Evolutionary conservation across 192 early-diverging fungal genomes (phyloP), one percentile per base, ranked within the genome.

Genomic region (Gonapodya prolifera): DNA sequence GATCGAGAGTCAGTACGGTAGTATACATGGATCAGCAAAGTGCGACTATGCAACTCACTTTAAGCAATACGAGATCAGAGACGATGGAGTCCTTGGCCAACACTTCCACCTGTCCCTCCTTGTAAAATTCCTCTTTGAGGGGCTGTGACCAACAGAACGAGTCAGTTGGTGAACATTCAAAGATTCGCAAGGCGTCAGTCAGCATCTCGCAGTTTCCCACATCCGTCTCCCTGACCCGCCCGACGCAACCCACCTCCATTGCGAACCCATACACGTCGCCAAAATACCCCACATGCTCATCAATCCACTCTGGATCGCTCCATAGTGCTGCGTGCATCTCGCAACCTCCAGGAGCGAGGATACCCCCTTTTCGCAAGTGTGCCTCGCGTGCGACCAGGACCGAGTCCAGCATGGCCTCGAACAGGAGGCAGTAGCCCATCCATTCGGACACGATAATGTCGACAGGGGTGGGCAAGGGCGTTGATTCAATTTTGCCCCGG

Each of bases 391-490:
- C 94, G 32, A 88, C 86, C 32, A 96, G 82, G 28, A 96, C 94
- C 0, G 93, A 93, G 81, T 96, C 94, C 76, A 96, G 83, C 94
- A 96, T 96, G 76, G 92, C 92, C 81, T 96, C 94, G 83, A 91
- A 96, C 33, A 96, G 35, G 35, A 75, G 1, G 33, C 34, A 8
- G 35, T 80, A 1, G 33, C 79, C 83, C 94, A 96, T 96, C 94
- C 94, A 96, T 80, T 96, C 94, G 0, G 92, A 93, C 2, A 96
- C 87, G 80, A 96, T 94, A 34, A 94, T 90, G 73, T 96, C 94
- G 16, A 96, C 94, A 29, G 85, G 82, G 33, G 85, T 80, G 16
- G 94, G 94, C 0, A 95, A 81, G 33, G 81, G 80, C 74, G 94
- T 90, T 78, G 92, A 87, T 83, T 95, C 94, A 36, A 95, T 86